Evolutionary conservation across 1,284 basidiomycete genomes (phyloP).

Genomic region (Ceratobasidium sp.): DNA sequence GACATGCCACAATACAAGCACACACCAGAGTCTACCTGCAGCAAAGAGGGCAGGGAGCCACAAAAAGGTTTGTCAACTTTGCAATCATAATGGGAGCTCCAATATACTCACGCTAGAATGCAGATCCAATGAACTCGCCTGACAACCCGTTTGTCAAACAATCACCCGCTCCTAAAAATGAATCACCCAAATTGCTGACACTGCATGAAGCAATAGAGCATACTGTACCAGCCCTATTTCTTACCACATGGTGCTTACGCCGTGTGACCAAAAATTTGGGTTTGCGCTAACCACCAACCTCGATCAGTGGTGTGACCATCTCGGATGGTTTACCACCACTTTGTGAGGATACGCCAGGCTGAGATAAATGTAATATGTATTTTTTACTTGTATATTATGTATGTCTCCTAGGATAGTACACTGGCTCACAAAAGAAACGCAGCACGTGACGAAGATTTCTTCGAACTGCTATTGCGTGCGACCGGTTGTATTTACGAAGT

Average conservation of each 20-base stretch:
- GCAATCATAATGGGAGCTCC: too few species aligned
- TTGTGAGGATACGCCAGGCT: not conserved
- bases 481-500: constrained; percentile 5
- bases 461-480: not conserved
- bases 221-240: not conserved
- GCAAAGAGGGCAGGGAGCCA: too few species aligned
- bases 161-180: too few species aligned
- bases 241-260: not conserved
- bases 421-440: too few species aligned
- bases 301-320: not conserved
- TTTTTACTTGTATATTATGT: not conserved
- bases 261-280: not conserved
- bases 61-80: too few species aligned
- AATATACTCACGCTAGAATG: too few species aligned
- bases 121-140: too few species aligned
- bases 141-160: too few species aligned
- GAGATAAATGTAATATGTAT: not conserved
- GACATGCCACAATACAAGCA: too few species aligned
- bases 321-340: not conserved
- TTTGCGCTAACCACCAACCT: not conserved
- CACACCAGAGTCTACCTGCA: too few species aligned
- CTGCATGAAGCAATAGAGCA: too few species aligned
- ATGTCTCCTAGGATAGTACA: not conserved
- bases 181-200: too few species aligned
- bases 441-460: not conserved